Conservation (phyloP, 176 grass and related monocot species). For the Saccharum officinarum region DNA sequence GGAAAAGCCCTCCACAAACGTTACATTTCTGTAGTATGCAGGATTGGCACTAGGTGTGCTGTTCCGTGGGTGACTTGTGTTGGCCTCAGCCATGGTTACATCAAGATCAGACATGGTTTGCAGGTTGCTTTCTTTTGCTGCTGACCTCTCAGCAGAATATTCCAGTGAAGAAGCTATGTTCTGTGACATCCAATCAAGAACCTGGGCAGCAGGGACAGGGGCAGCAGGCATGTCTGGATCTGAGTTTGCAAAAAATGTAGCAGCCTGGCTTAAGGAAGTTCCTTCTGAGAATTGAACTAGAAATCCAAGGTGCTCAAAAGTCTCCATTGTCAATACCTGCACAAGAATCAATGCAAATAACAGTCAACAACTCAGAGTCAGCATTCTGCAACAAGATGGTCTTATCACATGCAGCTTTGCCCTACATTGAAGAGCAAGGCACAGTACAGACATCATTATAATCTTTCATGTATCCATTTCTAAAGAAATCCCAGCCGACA, state of each 20-base stretch:
- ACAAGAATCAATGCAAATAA: conserved; percentile 2
- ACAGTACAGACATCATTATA: conserved; percentile 1
- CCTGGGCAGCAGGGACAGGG: conserved; percentile 71
- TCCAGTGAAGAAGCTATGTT: conserved; percentile 78
- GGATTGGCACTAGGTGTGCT: conserved; percentile 51
- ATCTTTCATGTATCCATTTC: conserved; percentile 15
- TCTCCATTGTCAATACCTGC: conserved; percentile 87
- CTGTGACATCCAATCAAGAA: conserved; percentile 88
- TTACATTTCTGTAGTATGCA: conserved; percentile 68
- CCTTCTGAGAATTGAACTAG: conserved; percentile 83
- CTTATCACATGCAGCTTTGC: neutral
- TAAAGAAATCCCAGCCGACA: neutral
- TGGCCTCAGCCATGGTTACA: conserved; percentile 90
- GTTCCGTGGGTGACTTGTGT: conserved; percentile 57
- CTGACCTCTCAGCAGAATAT: conserved; percentile 64
- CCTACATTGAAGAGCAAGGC: neutral
- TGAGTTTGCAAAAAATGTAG: conserved; percentile 92
- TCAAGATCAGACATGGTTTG: conserved; percentile 65
- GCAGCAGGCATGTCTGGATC: conserved; percentile 97
- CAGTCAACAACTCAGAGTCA: neutral
- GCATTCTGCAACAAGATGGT: neutral
- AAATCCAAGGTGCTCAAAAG: conserved; percentile 95
- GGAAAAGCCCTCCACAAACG: conserved; percentile 94
- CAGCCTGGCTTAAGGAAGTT: conserved; percentile 70
- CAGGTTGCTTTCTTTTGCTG: conserved; percentile 60